Percentiles rank a stretch among this genome's conserved stretches.
Conservation (phyloP, 2,329 filamentous ascomycete species). For the Calonectria hawksworthii region DNA sequence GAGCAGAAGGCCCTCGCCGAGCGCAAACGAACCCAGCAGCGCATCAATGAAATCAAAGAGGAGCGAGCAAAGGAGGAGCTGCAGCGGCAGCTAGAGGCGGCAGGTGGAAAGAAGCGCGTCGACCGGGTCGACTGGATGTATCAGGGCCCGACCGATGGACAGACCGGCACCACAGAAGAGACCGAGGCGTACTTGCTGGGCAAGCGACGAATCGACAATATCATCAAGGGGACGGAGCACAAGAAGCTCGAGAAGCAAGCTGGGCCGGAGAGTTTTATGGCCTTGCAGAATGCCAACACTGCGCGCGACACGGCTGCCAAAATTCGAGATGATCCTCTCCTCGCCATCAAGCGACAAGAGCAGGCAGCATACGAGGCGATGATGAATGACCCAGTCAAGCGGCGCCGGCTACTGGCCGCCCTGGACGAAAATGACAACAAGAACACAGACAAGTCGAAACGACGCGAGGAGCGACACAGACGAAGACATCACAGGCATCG, state of each 20-base stretch:
- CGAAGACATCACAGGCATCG: conserved; percentile 61
- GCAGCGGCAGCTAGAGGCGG: conserved; percentile 88
- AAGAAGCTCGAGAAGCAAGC: conserved; percentile 85
- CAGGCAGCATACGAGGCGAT: conserved; percentile 84
- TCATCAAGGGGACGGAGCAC: conserved; percentile 83
- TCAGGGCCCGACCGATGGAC: conserved; percentile 83
- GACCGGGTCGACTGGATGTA: conserved; percentile 99
- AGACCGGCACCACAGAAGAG: conserved; percentile 85
- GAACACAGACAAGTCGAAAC: conserved; percentile 56
- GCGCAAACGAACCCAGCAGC: conserved; percentile 92
- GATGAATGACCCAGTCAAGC: conserved; percentile 82
- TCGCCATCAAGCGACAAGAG: conserved; percentile 94
- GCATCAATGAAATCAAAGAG: conserved; percentile 93
- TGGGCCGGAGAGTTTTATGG: conserved; percentile 71
- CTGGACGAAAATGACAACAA: conserved; percentile 69
- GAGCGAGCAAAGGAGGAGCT: conserved; percentile 94
- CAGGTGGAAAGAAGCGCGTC: conserved; percentile 83
- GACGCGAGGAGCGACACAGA: conserved; percentile 53
- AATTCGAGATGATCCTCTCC: conserved; percentile 89
- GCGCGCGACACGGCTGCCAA: conserved; percentile 86
- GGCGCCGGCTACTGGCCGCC: conserved; percentile 75
- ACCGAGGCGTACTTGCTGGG: conserved; percentile 94
- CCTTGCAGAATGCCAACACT: conserved; percentile 78
- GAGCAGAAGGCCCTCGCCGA: conserved; percentile 94
- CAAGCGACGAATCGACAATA: conserved; percentile 89